These are phyloP conservation scores for Vigna radiata DNA, from an alignment of 306 rosid species.

Conservation along the genomic window DNA sequence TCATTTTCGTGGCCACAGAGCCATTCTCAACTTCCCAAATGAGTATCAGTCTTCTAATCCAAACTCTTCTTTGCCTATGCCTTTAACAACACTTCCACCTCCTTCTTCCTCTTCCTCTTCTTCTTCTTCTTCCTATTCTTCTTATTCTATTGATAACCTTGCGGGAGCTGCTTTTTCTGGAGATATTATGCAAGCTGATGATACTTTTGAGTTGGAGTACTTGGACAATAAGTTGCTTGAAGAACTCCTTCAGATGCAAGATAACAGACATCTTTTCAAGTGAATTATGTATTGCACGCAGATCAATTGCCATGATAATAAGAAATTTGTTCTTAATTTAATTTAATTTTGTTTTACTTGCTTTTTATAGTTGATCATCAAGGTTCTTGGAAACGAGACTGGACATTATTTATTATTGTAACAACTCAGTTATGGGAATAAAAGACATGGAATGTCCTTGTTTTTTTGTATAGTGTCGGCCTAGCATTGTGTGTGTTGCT, in stretches of 20 bases:
- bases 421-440: neutral
- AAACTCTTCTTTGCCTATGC: constrained; percentile 42
- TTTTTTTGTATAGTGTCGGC: neutral
- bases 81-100: constrained; percentile 23
- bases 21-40: constrained; percentile 89
- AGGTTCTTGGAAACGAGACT: neutral
- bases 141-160: constrained; percentile 18
- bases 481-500: neutral
- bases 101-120: constrained; percentile 36
- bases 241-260: constrained; percentile 68
- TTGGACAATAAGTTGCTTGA: constrained; percentile 74
- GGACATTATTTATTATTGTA: neutral
- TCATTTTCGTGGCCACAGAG: constrained; percentile 77
- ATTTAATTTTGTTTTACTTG: neutral
- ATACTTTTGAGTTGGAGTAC: constrained; percentile 67
- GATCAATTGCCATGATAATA: neutral
- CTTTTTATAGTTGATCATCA: neutral
- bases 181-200: constrained; percentile 25
- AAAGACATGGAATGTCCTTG: neutral
- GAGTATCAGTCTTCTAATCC: constrained; percentile 54
- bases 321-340: neutral
- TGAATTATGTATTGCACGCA: neutral
- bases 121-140: constrained; percentile 38
- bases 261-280: neutral
- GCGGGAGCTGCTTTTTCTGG: neutral